Conservation (phyloP, 2,329 filamentous ascomycete species). For the Dactylellina drechsleri region DNA sequence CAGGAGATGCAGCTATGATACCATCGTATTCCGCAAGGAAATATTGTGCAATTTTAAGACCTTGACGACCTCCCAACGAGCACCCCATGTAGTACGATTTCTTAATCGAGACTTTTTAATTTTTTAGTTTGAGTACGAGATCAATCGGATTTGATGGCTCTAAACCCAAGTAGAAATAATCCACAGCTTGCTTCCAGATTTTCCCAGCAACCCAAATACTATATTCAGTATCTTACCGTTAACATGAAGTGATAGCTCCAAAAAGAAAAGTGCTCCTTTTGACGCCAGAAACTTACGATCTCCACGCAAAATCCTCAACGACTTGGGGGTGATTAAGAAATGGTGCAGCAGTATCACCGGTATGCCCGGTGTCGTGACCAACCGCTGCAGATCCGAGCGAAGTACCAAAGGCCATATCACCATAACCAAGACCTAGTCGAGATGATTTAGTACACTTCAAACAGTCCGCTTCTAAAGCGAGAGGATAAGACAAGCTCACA, state of each 20-base stretch:
- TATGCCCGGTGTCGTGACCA: conserved; percentile 35
- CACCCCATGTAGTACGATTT: conserved; percentile 66
- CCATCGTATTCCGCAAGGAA: conserved; percentile 66
- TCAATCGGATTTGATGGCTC: too few species aligned
- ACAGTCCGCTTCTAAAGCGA: not conserved
- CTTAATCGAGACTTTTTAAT: not conserved
- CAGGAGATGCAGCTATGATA: conserved; percentile 64
- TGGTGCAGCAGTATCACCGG: conserved; percentile 11
- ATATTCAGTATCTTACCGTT: not conserved
- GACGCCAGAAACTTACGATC: not conserved
- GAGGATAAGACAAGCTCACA: not conserved
- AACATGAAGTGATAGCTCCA: not conserved
- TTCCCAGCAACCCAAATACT: conserved; percentile 16
- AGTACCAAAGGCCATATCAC: not conserved
- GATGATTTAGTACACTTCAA: not conserved
- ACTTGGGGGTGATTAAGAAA: conserved; percentile 39
- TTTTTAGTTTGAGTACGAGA: too few species aligned
- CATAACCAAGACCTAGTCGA: conserved; percentile 4
- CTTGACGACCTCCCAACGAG: conserved; percentile 65
- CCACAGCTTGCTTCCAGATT: conserved; percentile 19
- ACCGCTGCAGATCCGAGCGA: conserved; percentile 30
- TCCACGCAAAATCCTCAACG: conserved; percentile 31
- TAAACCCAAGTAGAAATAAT: conserved; percentile 20
- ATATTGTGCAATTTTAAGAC: conserved; percentile 64
- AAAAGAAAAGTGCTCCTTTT: not conserved